Base-by-base conservation (phyloP, 2,329 filamentous ascomycete genomes). In the Scorias spongiosa region DNA sequence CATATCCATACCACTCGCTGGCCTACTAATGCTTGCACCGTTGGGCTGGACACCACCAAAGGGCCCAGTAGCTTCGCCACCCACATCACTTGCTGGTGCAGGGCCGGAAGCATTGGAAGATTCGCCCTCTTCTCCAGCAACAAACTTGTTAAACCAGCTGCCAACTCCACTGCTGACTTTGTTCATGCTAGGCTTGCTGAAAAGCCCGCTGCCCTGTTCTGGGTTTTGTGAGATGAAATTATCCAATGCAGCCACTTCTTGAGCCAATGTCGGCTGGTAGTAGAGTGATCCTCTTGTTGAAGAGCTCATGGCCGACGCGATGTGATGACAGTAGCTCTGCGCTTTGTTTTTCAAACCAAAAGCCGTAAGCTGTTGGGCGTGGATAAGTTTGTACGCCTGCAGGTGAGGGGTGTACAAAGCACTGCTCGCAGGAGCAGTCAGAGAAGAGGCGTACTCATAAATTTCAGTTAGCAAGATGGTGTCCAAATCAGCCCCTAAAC, bases 111-210 rank as follows among this genome's bases (percentile, higher is more conserved):
- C 72, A 5, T 68, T 68, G 10, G 75, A 69, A 8, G 69, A 75
- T 1, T 74, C 76, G 9, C 70, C 70, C 44, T 96, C 89, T 47
- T 95, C 89, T 11, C 91, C 93, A 42, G 84, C 80, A 48, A 98
- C 87, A 57, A 98, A 98, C 56, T 87, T 95, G 65, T 88, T 96
- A 65, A 99, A 95, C 46, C 83, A 86, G 50, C 80, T 87, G 75
- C 86, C 88, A 59, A 96, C 78, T 29, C 83, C 86, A 48, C 83
- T 87, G 2, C 88, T 91, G 0, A 96, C 86, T 63, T 93, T 94
- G 62, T 93, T 88, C 75, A 96, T 93, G 61, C 79, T 95, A 6
- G 89, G 87, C 62, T 91, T 94, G 1, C 86, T 82, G 42, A 98
- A 91, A 85, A 89, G 94, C 39, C 50, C 51, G 12, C 40, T 41